Evolutionary conservation across 2,329 filamentous ascomycete species (phyloP), one percentile per base, ranked within the genome.

Genomic region (Penicillium paneum): DNA sequence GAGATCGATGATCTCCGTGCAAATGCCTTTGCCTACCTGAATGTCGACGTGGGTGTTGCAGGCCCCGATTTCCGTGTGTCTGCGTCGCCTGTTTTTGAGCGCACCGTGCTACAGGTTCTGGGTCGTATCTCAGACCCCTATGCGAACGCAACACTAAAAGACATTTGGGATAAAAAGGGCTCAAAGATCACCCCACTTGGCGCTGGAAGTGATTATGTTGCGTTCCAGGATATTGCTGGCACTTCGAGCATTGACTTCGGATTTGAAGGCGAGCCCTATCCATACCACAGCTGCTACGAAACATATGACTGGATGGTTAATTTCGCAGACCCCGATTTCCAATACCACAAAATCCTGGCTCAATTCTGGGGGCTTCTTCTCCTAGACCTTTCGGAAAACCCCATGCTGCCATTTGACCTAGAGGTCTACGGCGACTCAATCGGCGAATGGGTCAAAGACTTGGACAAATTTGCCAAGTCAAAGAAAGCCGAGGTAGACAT

Each of bases 191-290:
- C 86, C 42, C 83, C 84, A 2, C 79, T 95, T 0, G 90, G 87
- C 12, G 86, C 85, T 5, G 86, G 83, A 10, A 88, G 90, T 62
- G 94, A 97, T 72, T 94, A 90, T 65, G 88, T 91, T 3, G 85
- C 91, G 2, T 99, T 97, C 72, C 93, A 96, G 73, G 84, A 93
- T 69, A 89, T 97, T 47, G 91, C 90, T 0, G 94, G 94, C 49
- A 91, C 86, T 8, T 93, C 91, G 41, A 92, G 89, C 11, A 79
- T 99, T 52, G 91, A 97, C 70, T 83, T 99, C 61, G 82, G 84
- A 28, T 97, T 99, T 67, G 73, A 77, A 35, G 89, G 88, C 41
- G 77, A 81, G 8, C 73, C 77, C 11, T 88, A 82, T 64, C 90
- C 92, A 0, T 85, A 87, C 48, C 87, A 91, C 72, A 92, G 88